Conservation (phyloP, 192 early-diverging fungal species). For the Bifiguratus adelaidae region DNA sequence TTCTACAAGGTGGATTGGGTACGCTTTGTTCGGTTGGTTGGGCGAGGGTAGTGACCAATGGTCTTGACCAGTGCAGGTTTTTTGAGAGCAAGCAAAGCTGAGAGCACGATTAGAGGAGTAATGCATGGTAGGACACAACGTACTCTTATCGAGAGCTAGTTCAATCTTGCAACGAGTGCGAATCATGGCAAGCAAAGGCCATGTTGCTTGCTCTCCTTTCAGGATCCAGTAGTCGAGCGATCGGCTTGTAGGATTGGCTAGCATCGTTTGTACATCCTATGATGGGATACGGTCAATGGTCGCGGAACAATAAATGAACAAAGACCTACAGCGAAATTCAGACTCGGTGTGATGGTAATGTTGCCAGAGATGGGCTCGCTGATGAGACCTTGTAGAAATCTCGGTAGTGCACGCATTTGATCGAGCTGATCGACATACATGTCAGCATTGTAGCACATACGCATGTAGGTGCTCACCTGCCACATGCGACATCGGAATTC, state of each 20-base stretch:
- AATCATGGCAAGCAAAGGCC: slow-evolving; percentile 64
- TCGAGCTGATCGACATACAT: slow-evolving; percentile 23
- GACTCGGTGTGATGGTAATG: slow-evolving; percentile 55
- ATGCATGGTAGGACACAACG: slow-evolving; percentile 1
- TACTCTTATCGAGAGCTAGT: slow-evolving; percentile 46
- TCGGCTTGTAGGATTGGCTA: slow-evolving; percentile 55
- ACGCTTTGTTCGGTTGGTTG: too few relatives aligned
- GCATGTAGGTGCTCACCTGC: slow-evolving; percentile 31
- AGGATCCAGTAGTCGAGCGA: slow-evolving; percentile 55
- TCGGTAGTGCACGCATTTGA: slow-evolving; percentile 51
- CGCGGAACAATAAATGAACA: neutral
- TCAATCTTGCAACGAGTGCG: slow-evolving; percentile 59
- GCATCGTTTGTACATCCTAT: slow-evolving; percentile 54
- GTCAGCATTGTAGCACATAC: neutral
- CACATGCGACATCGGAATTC: slow-evolving; percentile 52
- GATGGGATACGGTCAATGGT: neutral
- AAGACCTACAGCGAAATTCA: slow-evolving; percentile 27
- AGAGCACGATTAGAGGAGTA: too few relatives aligned
- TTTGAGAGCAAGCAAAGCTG: too few relatives aligned
- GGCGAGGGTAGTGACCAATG: too few relatives aligned
- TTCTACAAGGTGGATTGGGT: too few relatives aligned
- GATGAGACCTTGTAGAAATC: slow-evolving; percentile 39
- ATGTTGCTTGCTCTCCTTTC: slow-evolving; percentile 71
- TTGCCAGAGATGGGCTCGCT: slow-evolving; percentile 56
- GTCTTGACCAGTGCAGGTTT: too few relatives aligned